Percentiles rank a stretch among this genome's conserved stretches.
Conservation (phyloP, 176 grass and related monocot genomes). For the Dendrocalamus sinicus region DNA sequence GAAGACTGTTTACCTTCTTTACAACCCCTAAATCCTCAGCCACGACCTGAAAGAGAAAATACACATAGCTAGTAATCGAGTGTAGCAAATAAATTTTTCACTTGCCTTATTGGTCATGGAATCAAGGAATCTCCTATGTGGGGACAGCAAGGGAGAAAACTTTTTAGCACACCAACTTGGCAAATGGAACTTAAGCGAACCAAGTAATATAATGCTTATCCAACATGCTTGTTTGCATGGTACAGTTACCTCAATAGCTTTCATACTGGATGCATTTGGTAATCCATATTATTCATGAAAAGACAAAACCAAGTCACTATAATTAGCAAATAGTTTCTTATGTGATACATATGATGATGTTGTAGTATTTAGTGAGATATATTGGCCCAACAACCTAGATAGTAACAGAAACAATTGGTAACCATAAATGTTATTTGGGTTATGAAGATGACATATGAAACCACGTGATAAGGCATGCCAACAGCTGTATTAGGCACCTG, state of each 20-base stretch:
- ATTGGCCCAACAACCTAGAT: background rate
- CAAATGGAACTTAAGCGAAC: background rate
- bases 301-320: background rate
- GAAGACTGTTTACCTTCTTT: slow-evolving; percentile 68
- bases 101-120: background rate
- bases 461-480: background rate
- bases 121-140: slow-evolving; percentile 18
- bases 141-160: background rate
- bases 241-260: slow-evolving; percentile 25
- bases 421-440: background rate
- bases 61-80: slow-evolving; percentile 21
- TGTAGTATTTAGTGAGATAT: background rate
- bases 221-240: slow-evolving; percentile 5
- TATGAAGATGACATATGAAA: slow-evolving; percentile 22
- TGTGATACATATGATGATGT: background rate
- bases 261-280: background rate
- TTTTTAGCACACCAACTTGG: background rate
- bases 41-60: slow-evolving; percentile 62
- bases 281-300: slow-evolving; percentile 24
- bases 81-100: background rate
- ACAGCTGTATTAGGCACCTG: background rate
- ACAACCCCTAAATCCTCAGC: slow-evolving; percentile 87
- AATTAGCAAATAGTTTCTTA: slow-evolving; percentile 27
- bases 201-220: too few species aligned
- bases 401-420: background rate